phyloP scores from a whole-genome alignment of 345 rosid genomes.

The Leavenworthia alabamica region DNA sequence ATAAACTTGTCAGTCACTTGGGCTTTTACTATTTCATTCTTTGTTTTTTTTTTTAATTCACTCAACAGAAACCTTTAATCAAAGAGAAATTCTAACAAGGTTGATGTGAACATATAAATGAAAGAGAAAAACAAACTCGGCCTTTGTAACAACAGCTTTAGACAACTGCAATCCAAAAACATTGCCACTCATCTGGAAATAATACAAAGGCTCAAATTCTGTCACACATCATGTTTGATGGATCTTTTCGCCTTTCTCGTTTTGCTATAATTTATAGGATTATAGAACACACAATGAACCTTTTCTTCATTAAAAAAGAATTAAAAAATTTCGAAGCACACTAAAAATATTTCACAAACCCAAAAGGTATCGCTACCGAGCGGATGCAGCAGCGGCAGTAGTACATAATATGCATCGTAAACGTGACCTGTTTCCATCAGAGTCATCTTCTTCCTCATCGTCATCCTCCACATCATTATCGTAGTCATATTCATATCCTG shows the following conservation, averaged over 20 bases:
- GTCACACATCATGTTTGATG: background rate
- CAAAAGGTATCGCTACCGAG: constrained; percentile 19
- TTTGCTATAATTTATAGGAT: constrained; percentile 4
- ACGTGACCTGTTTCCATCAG: no score
- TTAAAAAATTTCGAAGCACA: background rate
- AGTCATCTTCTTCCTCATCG: no score
- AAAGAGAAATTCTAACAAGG: no score
- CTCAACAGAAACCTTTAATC: constrained; percentile 6
- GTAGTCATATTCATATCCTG: constrained; percentile 36
- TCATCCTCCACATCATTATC: constrained; percentile 21
- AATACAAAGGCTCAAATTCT: background rate
- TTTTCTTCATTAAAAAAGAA: background rate
- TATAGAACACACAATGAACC: constrained; percentile 8
- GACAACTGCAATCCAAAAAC: background rate
- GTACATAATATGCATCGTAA: constrained; percentile 93
- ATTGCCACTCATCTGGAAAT: background rate
- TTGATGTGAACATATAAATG: background rate
- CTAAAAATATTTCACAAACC: constrained; percentile 26
- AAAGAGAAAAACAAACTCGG: background rate
- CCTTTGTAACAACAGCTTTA: background rate
- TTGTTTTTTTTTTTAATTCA: constrained; percentile 7
- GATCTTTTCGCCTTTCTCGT: background rate
- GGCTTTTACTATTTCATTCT: constrained; percentile 10
- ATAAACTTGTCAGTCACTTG: background rate
- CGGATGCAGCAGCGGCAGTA: constrained; percentile 59